A percentile compares a stretch with the other conserved stretches of the same genome.
Evolutionary conservation across 257 asterid species (phyloP).

Genomic region (Solanum piurae): DNA sequence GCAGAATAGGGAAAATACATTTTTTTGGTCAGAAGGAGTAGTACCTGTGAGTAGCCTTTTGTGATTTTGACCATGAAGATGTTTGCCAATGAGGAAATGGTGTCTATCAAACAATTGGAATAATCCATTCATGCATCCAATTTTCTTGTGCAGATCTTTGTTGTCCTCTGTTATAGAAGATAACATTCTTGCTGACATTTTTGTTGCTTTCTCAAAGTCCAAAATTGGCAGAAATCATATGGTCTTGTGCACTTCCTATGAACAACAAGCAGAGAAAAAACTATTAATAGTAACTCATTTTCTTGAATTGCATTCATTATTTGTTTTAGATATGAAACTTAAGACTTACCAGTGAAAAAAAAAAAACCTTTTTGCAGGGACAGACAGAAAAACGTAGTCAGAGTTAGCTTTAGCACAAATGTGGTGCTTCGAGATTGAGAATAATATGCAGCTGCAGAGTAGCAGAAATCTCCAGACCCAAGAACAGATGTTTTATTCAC

Average conservation of each 20-base stretch:
- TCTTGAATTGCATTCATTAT: not conserved
- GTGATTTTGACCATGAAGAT: conserved; percentile 33
- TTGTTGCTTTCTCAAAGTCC: conserved; percentile 4
- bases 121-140: conserved; percentile 93
- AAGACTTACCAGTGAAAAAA: conserved; percentile 28
- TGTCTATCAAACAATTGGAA: conserved; percentile 78
- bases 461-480: conserved; percentile 10
- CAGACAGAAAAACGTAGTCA: conserved; percentile 8
- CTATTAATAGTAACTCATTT: not conserved
- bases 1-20: not conserved
- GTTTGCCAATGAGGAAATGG: conserved; percentile 52
- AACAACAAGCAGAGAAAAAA: not conserved
- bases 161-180: conserved; percentile 39
- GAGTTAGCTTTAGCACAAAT: conserved; percentile 21
- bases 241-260: not conserved
- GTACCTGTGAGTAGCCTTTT: conserved; percentile 69
- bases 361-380: not conserved
- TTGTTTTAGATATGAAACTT: conserved; percentile 6
- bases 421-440: conserved; percentile 1
- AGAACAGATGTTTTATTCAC: conserved; percentile 22
- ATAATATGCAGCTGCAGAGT: conserved; percentile 3
- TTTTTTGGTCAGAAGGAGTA: conserved; percentile 5
- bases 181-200: conserved; percentile 44
- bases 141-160: conserved; percentile 55
- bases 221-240: not conserved